Evolutionary conservation across 768 basidiomycete genomes (phyloP), one percentile per base, ranked within the genome.

Genomic region (Termitomyces sp.): DNA sequence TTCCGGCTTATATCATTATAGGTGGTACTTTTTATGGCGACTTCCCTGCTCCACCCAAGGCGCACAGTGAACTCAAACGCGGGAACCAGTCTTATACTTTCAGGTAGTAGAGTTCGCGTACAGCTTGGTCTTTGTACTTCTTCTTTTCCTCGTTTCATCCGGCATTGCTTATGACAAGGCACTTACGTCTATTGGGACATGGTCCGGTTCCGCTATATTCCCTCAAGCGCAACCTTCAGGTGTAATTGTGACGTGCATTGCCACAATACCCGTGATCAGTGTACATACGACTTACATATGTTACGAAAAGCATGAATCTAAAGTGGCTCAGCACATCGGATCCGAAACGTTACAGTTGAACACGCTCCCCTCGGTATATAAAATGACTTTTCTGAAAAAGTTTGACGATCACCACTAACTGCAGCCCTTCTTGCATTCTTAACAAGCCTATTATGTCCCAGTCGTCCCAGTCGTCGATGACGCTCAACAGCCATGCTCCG

Each of bases 81-180:
- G 87, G 87, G 45, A 88, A 89, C 66, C 80, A 81, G 70, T 85
- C 87, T 38, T 72, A 76, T 71, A 86, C 85, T 19, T 88, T 88
- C 74, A 84, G 77, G 71, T 77, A 77, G 64, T 60, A 61, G 35
- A 51, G 24, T 43, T 32, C 38, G n/a, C 11, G 11, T 42, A 14
- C 12, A 17, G n/a, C 5, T 43, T 42, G 60, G 56, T 56, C 42
- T 53, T 32, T 51, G 26, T 21, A 49, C 38, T 24, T 7, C 5
- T 19, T 41, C 38, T 15, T 55, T 28, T 48, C 44, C 37, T 21
- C 34, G 45, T 22, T 49, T 14, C n/a, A 21, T 47, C 26, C 30
- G 38, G 34, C 38, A 21, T 44, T 28, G 10, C 26, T 53, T 5
- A 10, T 21, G 40, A 14, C 19, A 32, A 51, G 28, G 21, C 22